Evolutionary conservation across 192 early-diverging fungal species (phyloP).

Genomic region (Rhizoclosmatium sp.): DNA sequence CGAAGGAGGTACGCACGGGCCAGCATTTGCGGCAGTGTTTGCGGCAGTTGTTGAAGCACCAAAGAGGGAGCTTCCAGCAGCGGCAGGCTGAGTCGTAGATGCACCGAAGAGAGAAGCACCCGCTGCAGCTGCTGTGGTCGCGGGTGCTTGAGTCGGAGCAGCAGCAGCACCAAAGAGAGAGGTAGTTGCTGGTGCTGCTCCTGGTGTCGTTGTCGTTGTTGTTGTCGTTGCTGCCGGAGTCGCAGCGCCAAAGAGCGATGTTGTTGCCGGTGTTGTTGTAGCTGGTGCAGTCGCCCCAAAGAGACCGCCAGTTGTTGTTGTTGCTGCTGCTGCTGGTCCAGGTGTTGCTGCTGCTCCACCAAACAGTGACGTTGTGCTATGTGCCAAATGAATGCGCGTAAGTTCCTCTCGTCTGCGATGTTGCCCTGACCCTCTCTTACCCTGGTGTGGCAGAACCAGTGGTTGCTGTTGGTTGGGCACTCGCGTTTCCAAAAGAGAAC

Average conservation of each 20-base stretch:
- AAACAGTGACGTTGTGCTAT: slow-evolving; percentile 1
- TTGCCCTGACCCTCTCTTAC: too few relatives aligned
- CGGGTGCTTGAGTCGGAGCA: neutral
- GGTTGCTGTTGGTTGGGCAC: too few relatives aligned
- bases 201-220: neutral
- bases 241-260: neutral
- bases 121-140: neutral
- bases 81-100: neutral
- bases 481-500: too few relatives aligned
- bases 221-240: neutral
- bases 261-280: neutral
- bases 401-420: neutral
- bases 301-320: neutral
- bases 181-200: neutral
- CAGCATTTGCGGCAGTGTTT: neutral
- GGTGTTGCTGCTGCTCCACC: neutral
- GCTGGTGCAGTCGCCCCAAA: slow-evolving; percentile 1
- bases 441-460: too few relatives aligned
- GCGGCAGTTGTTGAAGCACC: neutral
- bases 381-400: neutral
- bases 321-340: neutral
- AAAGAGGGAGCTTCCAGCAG: neutral
- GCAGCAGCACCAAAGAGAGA: neutral
- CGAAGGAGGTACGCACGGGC: too few relatives aligned
- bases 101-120: neutral